Evolutionary conservation across 257 asterid genomes (phyloP).

Genomic region (Nicotiana paniculata): DNA sequence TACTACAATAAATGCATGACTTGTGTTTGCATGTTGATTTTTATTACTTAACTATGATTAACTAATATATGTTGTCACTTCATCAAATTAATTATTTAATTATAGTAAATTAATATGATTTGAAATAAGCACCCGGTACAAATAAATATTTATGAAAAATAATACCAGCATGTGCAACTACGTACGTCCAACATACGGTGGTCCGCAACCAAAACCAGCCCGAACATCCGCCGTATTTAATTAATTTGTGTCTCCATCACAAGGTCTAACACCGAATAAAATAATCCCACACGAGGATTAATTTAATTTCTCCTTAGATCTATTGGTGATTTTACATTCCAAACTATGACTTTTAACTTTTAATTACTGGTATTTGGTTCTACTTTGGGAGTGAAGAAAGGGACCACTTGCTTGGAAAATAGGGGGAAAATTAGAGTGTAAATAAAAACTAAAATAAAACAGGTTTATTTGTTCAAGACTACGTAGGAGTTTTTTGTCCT

Average conservation of each 20-base stretch:
- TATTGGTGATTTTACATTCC: slow-evolving; percentile 6
- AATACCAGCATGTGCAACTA: slow-evolving; percentile 2
- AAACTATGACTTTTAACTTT: slow-evolving; percentile 11
- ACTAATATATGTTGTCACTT: no score
- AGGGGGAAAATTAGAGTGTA: not conserved
- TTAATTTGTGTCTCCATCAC: slow-evolving; percentile 9
- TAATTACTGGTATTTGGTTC: not conserved
- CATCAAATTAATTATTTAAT: no score
- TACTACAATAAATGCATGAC: no score
- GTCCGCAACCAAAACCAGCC: slow-evolving; percentile 20
- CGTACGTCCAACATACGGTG: not conserved
- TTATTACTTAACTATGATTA: no score
- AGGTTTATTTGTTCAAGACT: not conserved
- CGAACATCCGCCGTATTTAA: slow-evolving; percentile 19
- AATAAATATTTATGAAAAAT: not conserved
- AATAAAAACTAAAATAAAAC: not conserved
- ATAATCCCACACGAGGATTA: not conserved
- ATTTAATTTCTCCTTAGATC: not conserved
- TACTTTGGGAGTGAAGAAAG: not conserved
- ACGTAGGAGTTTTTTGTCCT: not conserved
- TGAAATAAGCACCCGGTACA: no score
- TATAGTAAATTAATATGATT: no score
- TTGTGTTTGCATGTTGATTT: no score
- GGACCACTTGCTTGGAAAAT: slow-evolving; percentile 12
- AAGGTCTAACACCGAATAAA: not conserved